Percentiles rank a stretch among this genome's conserved stretches.
Evolutionary conservation across 164 flowering plant genomes (phyloP).

Genomic region (Vitis labrusca): DNA sequence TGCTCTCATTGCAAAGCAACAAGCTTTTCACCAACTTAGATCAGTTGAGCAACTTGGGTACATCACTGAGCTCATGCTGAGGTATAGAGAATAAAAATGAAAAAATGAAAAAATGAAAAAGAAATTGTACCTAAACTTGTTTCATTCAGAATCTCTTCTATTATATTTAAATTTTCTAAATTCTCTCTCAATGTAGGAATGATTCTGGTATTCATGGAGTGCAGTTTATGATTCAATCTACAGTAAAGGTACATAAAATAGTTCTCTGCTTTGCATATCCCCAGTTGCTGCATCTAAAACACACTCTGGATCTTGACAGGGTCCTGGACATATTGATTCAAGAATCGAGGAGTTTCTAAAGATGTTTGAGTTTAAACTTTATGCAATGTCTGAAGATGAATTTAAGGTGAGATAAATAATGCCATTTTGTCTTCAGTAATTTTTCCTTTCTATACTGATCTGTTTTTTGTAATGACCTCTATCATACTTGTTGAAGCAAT

Average conservation of each 20-base stretch:
- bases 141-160: neutral
- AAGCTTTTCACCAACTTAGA: conserved; percentile 95
- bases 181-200: conserved; percentile 44
- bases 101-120: too few species aligned
- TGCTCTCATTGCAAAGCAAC: conserved; percentile 85
- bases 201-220: conserved; percentile 79
- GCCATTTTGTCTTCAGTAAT: too few species aligned
- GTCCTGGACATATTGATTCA: conserved; percentile 66
- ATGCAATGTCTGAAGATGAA: conserved; percentile 75
- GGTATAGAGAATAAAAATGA: conserved; percentile 31
- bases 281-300: conserved; percentile 3
- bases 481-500: too few species aligned
- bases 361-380: conserved; percentile 69
- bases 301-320: conserved; percentile 43
- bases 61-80: conserved; percentile 68
- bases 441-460: too few species aligned
- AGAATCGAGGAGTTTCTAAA: conserved; percentile 82
- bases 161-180: neutral
- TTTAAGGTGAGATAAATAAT: conserved; percentile 54
- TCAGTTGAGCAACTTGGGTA: conserved; percentile 99
- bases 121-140: too few species aligned
- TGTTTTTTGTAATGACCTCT: too few species aligned
- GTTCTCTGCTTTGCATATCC: neutral
- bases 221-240: conserved; percentile 82
- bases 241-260: conserved; percentile 59